Evolutionary conservation across 192 early-diverging fungal genomes (phyloP).

Genomic region (Kappamyces sp.): DNA sequence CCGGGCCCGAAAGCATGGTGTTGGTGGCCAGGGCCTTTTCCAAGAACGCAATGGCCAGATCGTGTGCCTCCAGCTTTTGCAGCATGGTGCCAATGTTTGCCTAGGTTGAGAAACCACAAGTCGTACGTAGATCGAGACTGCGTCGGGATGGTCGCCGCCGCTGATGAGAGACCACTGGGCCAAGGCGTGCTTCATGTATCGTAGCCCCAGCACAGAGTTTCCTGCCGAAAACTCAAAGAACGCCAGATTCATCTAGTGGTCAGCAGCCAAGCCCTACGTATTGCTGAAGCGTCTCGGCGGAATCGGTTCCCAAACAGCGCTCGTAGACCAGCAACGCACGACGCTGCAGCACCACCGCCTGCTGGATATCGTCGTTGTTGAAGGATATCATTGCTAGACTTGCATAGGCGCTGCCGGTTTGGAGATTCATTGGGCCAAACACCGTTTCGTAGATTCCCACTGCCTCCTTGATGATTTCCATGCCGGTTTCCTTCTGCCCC

Average conservation of each 20-base stretch:
- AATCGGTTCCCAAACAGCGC: constrained; percentile 79
- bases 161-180: constrained; percentile 75
- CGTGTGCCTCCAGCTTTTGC: constrained; percentile 12
- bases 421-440: constrained; percentile 85
- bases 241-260: constrained; percentile 68
- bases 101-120: constrained; percentile 21
- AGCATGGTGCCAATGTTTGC: constrained; percentile 32
- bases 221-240: constrained; percentile 82
- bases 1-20: constrained; percentile 57
- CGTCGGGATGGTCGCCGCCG: constrained; percentile 71
- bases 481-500: constrained; percentile 69
- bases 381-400: constrained; percentile 78
- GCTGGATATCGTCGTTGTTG: constrained; percentile 63
- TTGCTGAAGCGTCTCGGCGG: constrained; percentile 77
- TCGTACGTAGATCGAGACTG: constrained; percentile 60
- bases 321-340: constrained; percentile 83
- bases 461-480: constrained; percentile 81
- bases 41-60: constrained; percentile 62
- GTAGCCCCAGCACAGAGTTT: constrained; percentile 64
- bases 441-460: constrained; percentile 86
- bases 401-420: constrained; percentile 80
- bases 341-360: constrained; percentile 50
- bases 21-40: constrained; percentile 64
- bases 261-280: constrained; percentile 55
- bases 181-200: constrained; percentile 76